These are phyloP conservation scores for Chlamydomonas eustigma DNA, from an alignment of 139 green algal genomes.

Conservation along the genomic window DNA sequence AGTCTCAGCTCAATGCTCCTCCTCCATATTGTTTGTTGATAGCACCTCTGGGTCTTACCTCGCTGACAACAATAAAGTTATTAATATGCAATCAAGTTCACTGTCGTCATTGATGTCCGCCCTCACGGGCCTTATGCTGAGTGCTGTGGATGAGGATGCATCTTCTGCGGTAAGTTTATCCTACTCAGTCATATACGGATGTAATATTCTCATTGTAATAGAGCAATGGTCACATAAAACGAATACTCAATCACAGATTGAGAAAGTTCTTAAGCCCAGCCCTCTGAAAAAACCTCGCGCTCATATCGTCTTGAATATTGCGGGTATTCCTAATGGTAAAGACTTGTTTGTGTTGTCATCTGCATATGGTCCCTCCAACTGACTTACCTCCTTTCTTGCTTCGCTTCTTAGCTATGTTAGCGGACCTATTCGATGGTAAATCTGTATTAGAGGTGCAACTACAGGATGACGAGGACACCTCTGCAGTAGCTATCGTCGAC, in stretches of 20 bases:
- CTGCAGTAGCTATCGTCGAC: background rate
- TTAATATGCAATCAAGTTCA: background rate
- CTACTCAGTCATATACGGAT: background rate
- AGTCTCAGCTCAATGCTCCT: background rate
- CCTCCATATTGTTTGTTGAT: background rate
- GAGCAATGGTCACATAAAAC: no score
- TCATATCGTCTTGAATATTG: slow-evolving; percentile 4
- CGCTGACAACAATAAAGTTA: background rate
- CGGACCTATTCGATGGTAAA: background rate
- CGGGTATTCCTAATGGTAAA: background rate
- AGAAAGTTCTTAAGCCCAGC: slow-evolving; percentile 6
- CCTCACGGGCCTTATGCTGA: background rate
- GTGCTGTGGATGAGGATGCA: background rate
- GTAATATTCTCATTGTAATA: background rate
- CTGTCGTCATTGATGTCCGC: background rate
- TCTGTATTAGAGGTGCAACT: background rate
- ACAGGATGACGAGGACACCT: background rate
- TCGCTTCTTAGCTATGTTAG: background rate
- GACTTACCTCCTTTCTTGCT: background rate
- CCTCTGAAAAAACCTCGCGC: slow-evolving; percentile 4
- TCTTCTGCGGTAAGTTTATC: background rate
- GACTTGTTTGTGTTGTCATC: background rate
- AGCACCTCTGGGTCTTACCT: background rate
- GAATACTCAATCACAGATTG: background rate
- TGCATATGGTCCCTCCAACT: background rate